Conservation (phyloP, 2,329 filamentous ascomycete genomes). For the Fusarium pseudonygamai region DNA sequence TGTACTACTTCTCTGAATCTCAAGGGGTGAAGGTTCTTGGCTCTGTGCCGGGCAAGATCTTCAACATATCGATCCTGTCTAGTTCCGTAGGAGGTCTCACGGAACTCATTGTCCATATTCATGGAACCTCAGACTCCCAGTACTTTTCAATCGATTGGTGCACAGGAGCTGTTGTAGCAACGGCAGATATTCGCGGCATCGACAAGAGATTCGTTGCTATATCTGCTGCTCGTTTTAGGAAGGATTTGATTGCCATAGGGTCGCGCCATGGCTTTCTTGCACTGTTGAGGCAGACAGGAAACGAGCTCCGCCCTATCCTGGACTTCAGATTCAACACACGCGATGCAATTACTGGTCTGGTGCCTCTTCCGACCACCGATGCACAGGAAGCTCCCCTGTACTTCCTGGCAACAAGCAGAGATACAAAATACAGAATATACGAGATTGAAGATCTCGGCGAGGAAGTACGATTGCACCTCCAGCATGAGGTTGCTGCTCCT, state of each 20-base stretch:
- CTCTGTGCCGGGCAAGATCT: slow-evolving; percentile 58
- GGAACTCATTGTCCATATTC: slow-evolving; percentile 57
- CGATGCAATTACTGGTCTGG: slow-evolving; percentile 76
- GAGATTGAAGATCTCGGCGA: slow-evolving; percentile 45
- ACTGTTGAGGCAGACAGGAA: slow-evolving; percentile 41
- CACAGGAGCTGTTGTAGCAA: slow-evolving; percentile 43
- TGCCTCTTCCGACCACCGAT: slow-evolving; percentile 52
- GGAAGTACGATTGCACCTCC: slow-evolving; percentile 52
- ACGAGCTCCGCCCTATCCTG: slow-evolving; percentile 43
- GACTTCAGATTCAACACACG: slow-evolving; percentile 54
- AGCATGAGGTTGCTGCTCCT: slow-evolving; percentile 75
- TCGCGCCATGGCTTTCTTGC: slow-evolving; percentile 62
- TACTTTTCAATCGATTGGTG: slow-evolving; percentile 53
- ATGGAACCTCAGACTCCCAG: slow-evolving; percentile 56
- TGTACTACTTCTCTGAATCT: slow-evolving; percentile 56
- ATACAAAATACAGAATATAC: slow-evolving; percentile 79
- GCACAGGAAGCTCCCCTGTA: slow-evolving; percentile 45
- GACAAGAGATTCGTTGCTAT: slow-evolving; percentile 62
- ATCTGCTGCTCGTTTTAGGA: slow-evolving; percentile 53
- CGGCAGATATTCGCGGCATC: slow-evolving; percentile 49
- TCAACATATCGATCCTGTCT: slow-evolving; percentile 58
- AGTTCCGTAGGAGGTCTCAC: slow-evolving; percentile 13
- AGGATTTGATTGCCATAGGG: slow-evolving; percentile 60
- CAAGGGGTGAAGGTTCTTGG: slow-evolving; percentile 48
- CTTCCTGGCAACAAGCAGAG: slow-evolving; percentile 78